These are phyloP conservation scores for Talaromyces marneffei DNA, from an alignment of 2,329 filamentous ascomycete species.

Conservation along the genomic window DNA sequence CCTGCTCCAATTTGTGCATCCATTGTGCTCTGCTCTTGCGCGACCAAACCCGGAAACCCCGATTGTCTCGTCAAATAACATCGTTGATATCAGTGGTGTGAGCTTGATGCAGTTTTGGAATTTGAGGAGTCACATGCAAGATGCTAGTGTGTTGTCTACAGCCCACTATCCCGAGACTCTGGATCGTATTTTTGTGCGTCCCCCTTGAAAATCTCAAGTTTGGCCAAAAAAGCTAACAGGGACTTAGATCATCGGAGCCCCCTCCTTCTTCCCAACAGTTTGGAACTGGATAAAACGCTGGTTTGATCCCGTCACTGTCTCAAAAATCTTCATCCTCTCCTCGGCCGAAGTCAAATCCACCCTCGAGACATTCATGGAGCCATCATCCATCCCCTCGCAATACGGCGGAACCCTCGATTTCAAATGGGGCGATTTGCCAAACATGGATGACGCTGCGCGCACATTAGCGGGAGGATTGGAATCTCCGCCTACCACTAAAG, in stretches of 20 bases:
- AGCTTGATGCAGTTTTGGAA: slow-evolving; percentile 95
- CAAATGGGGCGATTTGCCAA: slow-evolving; percentile 67
- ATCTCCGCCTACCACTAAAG: slow-evolving; percentile 21
- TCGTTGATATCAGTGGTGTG: slow-evolving; percentile 85
- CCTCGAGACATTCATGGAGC: slow-evolving; percentile 74
- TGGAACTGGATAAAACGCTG: slow-evolving; percentile 91
- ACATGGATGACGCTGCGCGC: slow-evolving; percentile 54
- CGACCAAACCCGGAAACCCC: slow-evolving; percentile 72
- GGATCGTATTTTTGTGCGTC: slow-evolving; percentile 65
- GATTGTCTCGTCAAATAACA: slow-evolving; percentile 87
- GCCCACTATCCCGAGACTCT: slow-evolving; percentile 93
- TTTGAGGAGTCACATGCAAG: slow-evolving; percentile 87
- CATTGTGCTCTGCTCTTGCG: slow-evolving; percentile 73
- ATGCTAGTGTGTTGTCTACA: slow-evolving; percentile 79
- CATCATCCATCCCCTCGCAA: slow-evolving; percentile 74
- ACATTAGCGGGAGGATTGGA: slow-evolving; percentile 29
- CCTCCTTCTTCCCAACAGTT: slow-evolving; percentile 83
- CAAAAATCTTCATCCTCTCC: slow-evolving; percentile 89
- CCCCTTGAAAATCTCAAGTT: background rate
- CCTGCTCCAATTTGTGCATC: slow-evolving; percentile 78
- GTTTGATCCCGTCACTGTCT: slow-evolving; percentile 90
- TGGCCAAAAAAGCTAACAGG: slow-evolving; percentile 11
- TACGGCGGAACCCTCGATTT: slow-evolving; percentile 87
- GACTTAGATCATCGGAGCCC: slow-evolving; percentile 72
- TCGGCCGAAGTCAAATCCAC: slow-evolving; percentile 68